These are phyloP conservation scores for Hypholoma sublateritium DNA, from an alignment of 768 basidiomycete species.

Conservation along the genomic window DNA sequence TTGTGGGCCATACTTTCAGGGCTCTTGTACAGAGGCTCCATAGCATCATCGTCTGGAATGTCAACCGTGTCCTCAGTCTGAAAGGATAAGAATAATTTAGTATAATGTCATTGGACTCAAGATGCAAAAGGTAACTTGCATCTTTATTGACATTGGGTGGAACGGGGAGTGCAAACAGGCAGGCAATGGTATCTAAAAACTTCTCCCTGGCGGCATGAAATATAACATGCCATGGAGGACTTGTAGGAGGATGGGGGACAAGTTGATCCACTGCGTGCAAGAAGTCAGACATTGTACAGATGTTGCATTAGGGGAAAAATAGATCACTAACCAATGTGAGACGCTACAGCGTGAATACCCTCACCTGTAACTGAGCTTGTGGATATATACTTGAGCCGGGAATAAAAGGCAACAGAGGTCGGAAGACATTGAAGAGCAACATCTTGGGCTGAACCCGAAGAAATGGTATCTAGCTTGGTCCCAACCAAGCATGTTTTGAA, in stretches of 20 bases:
- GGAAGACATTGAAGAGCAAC: background rate
- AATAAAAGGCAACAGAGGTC: background rate
- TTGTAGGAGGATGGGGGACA: background rate
- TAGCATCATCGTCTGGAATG: conserved; percentile 1
- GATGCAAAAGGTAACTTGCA: too few relatives aligned
- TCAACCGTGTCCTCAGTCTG: conserved; percentile 1
- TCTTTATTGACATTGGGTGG: conserved; percentile 5
- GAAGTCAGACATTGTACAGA: background rate
- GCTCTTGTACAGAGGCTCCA: background rate
- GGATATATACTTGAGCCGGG: background rate
- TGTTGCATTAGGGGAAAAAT: too few relatives aligned
- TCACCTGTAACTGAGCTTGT: background rate
- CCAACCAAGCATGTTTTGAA: conserved; percentile 1
- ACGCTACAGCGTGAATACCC: background rate
- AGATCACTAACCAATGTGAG: background rate
- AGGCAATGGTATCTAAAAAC: conserved; percentile 2
- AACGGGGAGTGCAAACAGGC: conserved; percentile 4
- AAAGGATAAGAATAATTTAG: background rate
- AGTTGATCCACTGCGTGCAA: background rate
- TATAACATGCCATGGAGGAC: background rate
- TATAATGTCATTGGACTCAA: too few relatives aligned
- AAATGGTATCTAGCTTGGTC: background rate
- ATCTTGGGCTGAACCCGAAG: background rate
- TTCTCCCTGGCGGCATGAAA: background rate
- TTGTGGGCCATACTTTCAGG: conserved; percentile 2